These are phyloP conservation scores for Linderniella brevidens DNA, from an alignment of 257 asterid species.

Conservation along the genomic window DNA sequence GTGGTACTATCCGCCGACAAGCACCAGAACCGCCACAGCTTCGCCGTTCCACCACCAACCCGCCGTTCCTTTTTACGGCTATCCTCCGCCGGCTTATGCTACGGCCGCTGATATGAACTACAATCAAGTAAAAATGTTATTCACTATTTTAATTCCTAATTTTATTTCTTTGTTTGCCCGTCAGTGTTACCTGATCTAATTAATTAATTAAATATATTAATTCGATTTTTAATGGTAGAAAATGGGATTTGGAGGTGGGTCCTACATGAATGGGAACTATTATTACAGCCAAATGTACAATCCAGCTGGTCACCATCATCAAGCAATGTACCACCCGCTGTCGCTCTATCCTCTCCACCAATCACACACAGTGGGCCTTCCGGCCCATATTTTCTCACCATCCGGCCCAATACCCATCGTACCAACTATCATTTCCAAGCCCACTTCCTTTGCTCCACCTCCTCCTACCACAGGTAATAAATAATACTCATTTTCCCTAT, in stretches of 20 bases:
- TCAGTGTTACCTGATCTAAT: neutral
- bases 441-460: slow-evolving; percentile 35
- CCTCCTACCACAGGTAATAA: slow-evolving; percentile 44
- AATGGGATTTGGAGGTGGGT: slow-evolving; percentile 52
- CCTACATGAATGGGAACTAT: slow-evolving; percentile 63
- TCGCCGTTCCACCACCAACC: slow-evolving; percentile 28
- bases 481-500: neutral
- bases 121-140: slow-evolving; percentile 35
- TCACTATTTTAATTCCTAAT: neutral
- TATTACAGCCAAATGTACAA: slow-evolving; percentile 33
- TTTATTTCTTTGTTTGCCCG: neutral
- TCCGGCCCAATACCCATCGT: slow-evolving; percentile 45
- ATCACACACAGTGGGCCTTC: slow-evolving; percentile 76
- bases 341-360: slow-evolving; percentile 39
- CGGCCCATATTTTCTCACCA: slow-evolving; percentile 55
- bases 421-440: slow-evolving; percentile 51
- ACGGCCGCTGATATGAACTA: slow-evolving; percentile 53
- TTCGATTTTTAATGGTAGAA: slow-evolving; percentile 20
- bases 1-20: slow-evolving; percentile 44
- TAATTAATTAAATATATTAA: neutral
- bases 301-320: slow-evolving; percentile 41
- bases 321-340: slow-evolving; percentile 27
- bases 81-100: slow-evolving; percentile 48
- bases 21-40: slow-evolving; percentile 24
- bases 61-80: slow-evolving; percentile 53